Evolutionary conservation across 2,329 filamentous ascomycete genomes (phyloP).

Genomic region (Diaporthe helianthi): DNA sequence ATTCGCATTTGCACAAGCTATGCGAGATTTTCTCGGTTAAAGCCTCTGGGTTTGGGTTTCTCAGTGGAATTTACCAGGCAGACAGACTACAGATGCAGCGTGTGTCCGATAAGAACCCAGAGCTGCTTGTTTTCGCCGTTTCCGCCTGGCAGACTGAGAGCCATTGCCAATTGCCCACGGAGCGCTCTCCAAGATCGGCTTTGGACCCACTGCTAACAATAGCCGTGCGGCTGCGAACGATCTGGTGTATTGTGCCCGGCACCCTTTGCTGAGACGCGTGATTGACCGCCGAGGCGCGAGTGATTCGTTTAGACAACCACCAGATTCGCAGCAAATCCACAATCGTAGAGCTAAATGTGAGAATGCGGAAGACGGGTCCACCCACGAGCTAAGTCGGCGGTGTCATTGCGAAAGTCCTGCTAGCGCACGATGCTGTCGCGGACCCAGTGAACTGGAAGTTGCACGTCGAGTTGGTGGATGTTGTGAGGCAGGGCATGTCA

Average conservation of each 20-base stretch:
- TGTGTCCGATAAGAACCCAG: not conserved
- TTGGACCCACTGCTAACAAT: no score
- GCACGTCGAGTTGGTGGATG: no score
- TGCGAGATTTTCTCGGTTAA: not conserved
- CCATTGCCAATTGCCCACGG: not conserved
- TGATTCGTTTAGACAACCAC: not conserved
- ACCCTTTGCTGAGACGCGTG: not conserved
- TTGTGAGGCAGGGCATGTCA: not conserved
- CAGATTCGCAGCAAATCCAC: not conserved
- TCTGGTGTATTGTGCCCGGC: not conserved
- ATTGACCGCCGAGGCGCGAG: conserved; percentile 11
- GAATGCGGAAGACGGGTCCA: not conserved
- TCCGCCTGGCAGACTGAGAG: not conserved
- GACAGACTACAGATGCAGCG: not conserved
- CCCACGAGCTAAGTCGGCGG: no score
- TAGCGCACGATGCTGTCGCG: not conserved
- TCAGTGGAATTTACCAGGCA: not conserved
- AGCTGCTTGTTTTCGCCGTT: not conserved
- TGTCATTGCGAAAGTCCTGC: not conserved
- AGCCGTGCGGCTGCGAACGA: not conserved
- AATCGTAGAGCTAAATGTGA: not conserved
- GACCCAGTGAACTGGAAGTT: not conserved
- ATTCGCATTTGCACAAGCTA: not conserved
- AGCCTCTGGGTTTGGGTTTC: not conserved
- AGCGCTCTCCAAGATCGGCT: not conserved